phyloP scores from a whole-genome alignment of 768 basidiomycete species.

The Boletus tylopilopsis region DNA sequence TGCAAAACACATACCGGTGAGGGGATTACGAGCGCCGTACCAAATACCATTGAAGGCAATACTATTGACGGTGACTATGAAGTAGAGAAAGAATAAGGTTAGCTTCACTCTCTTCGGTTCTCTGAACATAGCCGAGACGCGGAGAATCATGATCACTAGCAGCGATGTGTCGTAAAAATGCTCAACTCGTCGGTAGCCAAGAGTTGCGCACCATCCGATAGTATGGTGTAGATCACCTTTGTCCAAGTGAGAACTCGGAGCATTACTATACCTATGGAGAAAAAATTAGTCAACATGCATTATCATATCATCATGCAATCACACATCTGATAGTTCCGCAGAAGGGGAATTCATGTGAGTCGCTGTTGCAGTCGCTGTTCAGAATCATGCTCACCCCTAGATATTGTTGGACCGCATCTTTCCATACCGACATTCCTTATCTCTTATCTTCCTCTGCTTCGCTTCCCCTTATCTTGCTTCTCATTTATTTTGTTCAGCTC shows the following conservation, averaged over 20 bases:
- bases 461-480: too few relatives aligned
- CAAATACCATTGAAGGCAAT: neutral
- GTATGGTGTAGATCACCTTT: neutral
- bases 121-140: slow-evolving; percentile 14
- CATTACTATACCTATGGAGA: neutral
- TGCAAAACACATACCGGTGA: neutral
- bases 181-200: too few relatives aligned
- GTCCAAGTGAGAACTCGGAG: neutral
- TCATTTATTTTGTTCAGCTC: too few relatives aligned
- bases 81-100: slow-evolving; percentile 2
- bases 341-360: neutral
- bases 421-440: too few relatives aligned
- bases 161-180: neutral
- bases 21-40: neutral
- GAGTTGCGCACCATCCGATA: slow-evolving; percentile 5
- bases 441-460: too few relatives aligned
- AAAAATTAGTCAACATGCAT: neutral
- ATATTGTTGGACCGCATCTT: neutral
- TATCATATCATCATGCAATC: neutral
- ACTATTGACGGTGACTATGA: neutral
- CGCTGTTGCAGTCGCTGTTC: too few relatives aligned
- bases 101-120: neutral
- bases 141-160: slow-evolving; percentile 14
- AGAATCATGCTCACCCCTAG: slow-evolving; percentile 5
- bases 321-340: neutral